Evolutionary conservation across 331 rosid genomes (phyloP).

Genomic region (Prunus yedoensis): DNA sequence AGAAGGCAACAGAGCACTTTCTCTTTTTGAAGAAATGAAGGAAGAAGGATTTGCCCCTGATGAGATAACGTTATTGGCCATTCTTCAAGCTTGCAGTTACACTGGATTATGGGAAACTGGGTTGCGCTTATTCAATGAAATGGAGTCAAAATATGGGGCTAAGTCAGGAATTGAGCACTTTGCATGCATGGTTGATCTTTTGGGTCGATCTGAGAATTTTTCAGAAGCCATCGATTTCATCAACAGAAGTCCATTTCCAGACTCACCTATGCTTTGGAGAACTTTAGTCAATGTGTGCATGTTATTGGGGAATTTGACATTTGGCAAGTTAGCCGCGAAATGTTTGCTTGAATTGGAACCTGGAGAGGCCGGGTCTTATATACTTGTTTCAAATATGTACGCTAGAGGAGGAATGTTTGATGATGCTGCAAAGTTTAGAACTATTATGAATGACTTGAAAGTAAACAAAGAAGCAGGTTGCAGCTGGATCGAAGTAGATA

Average conservation of each 20-base stretch:
- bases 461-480: slow-evolving; percentile 48
- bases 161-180: slow-evolving; percentile 44
- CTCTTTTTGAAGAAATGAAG: slow-evolving; percentile 40
- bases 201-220: slow-evolving; percentile 42
- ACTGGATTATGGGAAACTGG: slow-evolving; percentile 46
- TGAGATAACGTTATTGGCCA: slow-evolving; percentile 40
- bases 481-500: slow-evolving; percentile 49
- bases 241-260: slow-evolving; percentile 29
- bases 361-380: slow-evolving; percentile 44
- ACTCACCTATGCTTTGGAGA: slow-evolving; percentile 51
- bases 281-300: slow-evolving; percentile 45
- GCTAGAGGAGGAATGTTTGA: slow-evolving; percentile 42
- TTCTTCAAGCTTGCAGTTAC: slow-evolving; percentile 51
- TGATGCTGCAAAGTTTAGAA: slow-evolving; percentile 55
- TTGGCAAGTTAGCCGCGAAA: slow-evolving; percentile 40
- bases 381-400: slow-evolving; percentile 48
- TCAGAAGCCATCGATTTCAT: slow-evolving; percentile 31
- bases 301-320: slow-evolving; percentile 33
- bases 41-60: slow-evolving; percentile 43
- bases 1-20: slow-evolving; percentile 33
- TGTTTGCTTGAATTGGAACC: slow-evolving; percentile 47
- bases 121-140: slow-evolving; percentile 36
- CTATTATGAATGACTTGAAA: slow-evolving; percentile 45
- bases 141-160: slow-evolving; percentile 40
- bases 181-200: slow-evolving; percentile 42